Base-by-base conservation (phyloP, 2,329 filamentous ascomycete genomes). In the Penicillium sp. region DNA sequence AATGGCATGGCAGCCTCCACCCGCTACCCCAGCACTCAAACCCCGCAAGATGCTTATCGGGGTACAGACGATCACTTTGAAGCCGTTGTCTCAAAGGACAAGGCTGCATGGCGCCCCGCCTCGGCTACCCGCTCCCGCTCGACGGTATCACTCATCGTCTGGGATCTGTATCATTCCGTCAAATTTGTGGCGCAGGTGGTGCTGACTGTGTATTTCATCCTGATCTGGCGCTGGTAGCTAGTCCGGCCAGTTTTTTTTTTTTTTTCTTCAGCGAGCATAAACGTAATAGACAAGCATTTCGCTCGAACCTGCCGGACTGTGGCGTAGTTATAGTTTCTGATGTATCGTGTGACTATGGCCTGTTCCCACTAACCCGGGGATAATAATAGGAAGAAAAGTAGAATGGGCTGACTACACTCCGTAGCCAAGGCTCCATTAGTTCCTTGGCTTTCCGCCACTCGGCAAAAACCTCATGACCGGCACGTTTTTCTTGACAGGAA, bases 151-250 rank as follows among this genome's bases (percentile, higher is more conserved):
- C 54, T 84, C 5, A 80, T 88, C 6, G 69, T 77, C 31, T 76
- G 78, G 26, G 88, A 93, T 70, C 73, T 91, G 36, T 80, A 79
- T 73, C 81, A 78, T 9, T 86, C 83, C 42, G 65, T 86, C 17
- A 85, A 83, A 75, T 78, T 82, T 45, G 85, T 91, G 4, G 79
- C 78, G 6, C 84, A 82, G 79, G 82, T 89, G 71, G 84, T 84
- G 19, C 71, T 86, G 42, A 61, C 77, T 14, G 85, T 86, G 70
- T 94, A 89, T 79, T 78, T 78, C 30, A 89, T 85, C 75, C 74
- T 93, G 63, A 78, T 87, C 54, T 84, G 82, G 75, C 80, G 80
- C 66, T 86, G 87, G 60, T 90, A 69, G 55, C 59, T 59, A 31
- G 53, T 44, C 50, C 19, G 47, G 9, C 17, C 17, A 19, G 37